Percentiles rank a stretch among this genome's conserved stretches.
Conservation (phyloP, 352 stramenopile species). For the Saprolegnia diclina region DNA sequence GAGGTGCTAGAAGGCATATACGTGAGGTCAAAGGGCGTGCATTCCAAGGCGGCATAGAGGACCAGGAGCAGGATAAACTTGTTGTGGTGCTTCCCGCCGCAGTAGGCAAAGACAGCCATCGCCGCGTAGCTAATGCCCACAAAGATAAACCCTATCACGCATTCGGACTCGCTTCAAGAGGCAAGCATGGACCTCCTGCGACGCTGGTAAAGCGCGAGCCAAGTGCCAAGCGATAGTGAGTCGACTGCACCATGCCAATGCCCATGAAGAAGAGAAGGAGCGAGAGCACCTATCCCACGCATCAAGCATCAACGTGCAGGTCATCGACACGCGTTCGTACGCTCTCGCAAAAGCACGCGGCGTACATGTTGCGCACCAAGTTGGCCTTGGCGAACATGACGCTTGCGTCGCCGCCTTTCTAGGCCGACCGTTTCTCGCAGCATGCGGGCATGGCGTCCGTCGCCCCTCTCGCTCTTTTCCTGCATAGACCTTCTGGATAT, state of each 20-base stretch:
- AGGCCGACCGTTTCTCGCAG: background rate
- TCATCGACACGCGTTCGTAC: constrained; percentile 1
- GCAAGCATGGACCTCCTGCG: constrained; percentile 1
- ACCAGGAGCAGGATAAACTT: constrained; percentile 26
- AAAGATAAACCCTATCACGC: constrained; percentile 20
- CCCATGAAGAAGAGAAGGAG: constrained; percentile 15
- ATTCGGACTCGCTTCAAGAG: background rate
- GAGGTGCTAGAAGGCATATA: constrained; percentile 10
- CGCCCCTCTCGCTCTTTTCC: no score
- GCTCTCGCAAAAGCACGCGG: background rate
- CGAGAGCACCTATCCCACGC: background rate
- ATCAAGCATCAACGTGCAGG: no score
- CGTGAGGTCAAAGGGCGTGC: background rate
- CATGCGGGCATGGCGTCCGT: background rate
- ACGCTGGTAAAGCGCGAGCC: constrained; percentile 7
- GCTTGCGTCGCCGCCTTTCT: background rate
- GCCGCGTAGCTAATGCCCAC: constrained; percentile 6
- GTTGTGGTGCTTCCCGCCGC: constrained; percentile 23
- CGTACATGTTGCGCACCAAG: constrained; percentile 5
- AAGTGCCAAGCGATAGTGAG: constrained; percentile 15
- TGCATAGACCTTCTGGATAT: background rate
- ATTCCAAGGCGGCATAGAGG: background rate
- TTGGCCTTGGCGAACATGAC: constrained; percentile 8
- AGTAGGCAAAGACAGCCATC: constrained; percentile 4
- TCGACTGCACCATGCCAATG: constrained; percentile 6